Base-by-base conservation (phyloP, 768 basidiomycete species). In the Lentinus brumalis region DNA sequence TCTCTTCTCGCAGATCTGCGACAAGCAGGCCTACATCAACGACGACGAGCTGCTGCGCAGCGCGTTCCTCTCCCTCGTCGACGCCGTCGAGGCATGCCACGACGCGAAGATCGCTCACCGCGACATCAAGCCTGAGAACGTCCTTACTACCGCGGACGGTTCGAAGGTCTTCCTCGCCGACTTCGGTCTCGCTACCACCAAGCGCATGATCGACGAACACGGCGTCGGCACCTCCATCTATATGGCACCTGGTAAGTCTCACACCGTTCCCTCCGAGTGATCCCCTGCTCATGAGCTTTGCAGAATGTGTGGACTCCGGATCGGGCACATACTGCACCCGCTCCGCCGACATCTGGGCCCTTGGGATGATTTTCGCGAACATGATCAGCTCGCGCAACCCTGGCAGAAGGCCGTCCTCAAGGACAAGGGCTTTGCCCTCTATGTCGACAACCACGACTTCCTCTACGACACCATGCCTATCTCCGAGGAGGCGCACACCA, bases 401-500 rank as follows among this genome's bases (percentile, higher is more conserved):
- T 86, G 85, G 85, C 70, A 73, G 47, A 73, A 75, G 57, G 83
- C 85, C 7, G 74, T 71, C 76, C 79, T 65, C 68, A 78, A 59
- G 6, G 82, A 83, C 72, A 72, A 76, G 61, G 78, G 74, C n/a
- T 84, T 81, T 74, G 63, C 72, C 31, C 75, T 74, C 29, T 83
- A 74, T 70, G 67, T 82, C 50, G 68, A 71, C 56, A 74, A 82
- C 69, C 73, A 75, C 29, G 70, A 79, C 61, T 82, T 79, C 71
- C 94, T 95, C 77, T 76, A 77, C 42, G 40, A 53, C 39, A 79
- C 80, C 69, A 74, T 85, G 6, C 81, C 81, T 45, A 79, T 85
- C 71, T 84, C 83, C 6, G 60, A 69, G 26, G 73, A 71, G 40
- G 75, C 78, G 56, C 78, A 82, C 71, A 69, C 71, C 16, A 74